Evolutionary conservation across 2,329 filamentous ascomycete genomes (phyloP).

Genomic region (Xylaria sp.): DNA sequence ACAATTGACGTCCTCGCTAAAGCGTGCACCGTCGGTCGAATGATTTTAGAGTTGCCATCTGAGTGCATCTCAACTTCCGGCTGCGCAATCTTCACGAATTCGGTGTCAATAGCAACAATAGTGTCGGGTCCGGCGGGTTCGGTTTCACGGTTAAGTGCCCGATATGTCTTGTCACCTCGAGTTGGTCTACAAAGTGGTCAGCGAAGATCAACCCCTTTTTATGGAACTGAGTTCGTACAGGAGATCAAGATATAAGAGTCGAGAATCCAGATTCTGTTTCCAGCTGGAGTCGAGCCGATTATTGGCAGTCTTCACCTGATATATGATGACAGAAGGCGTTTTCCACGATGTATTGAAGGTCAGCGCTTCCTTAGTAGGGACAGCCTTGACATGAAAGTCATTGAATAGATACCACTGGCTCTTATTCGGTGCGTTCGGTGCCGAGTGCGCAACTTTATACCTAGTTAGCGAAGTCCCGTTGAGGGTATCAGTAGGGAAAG

Average conservation of each 20-base stretch:
- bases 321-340: slow-evolving; percentile 85
- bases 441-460: slow-evolving; percentile 70
- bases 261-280: slow-evolving; percentile 86
- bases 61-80: slow-evolving; percentile 97
- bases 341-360: slow-evolving; percentile 94
- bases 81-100: slow-evolving; percentile 92
- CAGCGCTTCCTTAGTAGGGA: slow-evolving; percentile 84
- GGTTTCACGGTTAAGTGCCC: slow-evolving; percentile 62
- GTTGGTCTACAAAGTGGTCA: slow-evolving; percentile 53
- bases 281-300: slow-evolving; percentile 87
- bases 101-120: slow-evolving; percentile 90
- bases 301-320: slow-evolving; percentile 82
- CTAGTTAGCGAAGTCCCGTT: slow-evolving; percentile 42
- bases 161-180: slow-evolving; percentile 65
- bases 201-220: slow-evolving; percentile 10
- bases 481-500: background rate
- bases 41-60: slow-evolving; percentile 90
- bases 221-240: slow-evolving; percentile 53
- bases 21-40: slow-evolving; percentile 88
- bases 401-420: slow-evolving; percentile 97
- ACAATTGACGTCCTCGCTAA: slow-evolving; percentile 94
- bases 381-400: slow-evolving; percentile 88
- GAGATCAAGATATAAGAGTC: slow-evolving; percentile 80
- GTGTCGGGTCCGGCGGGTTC: slow-evolving; percentile 78
- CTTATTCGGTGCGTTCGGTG: slow-evolving; percentile 65